A percentile compares a stretch with the other conserved stretches of the same genome.
These are phyloP conservation scores for Aegilops longissima DNA, from an alignment of 176 grass and related monocot genomes.

Conservation along the genomic window DNA sequence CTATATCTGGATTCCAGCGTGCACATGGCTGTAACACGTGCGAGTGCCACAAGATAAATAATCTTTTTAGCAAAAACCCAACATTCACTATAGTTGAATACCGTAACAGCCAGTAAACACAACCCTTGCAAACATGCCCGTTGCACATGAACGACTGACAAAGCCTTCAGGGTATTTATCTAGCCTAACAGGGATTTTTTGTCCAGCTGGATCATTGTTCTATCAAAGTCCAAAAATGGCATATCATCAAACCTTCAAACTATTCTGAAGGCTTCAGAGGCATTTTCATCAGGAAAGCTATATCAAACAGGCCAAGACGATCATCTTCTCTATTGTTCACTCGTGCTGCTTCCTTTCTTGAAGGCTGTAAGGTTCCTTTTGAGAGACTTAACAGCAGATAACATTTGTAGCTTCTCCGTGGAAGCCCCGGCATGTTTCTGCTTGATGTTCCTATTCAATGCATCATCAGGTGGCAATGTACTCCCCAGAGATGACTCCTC, in stretches of 20 bases:
- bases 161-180: neutral
- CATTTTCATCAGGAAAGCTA: neutral
- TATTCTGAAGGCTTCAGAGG: neutral
- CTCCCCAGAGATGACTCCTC: conserved; percentile 21
- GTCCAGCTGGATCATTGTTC: neutral
- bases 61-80: neutral
- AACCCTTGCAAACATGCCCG: neutral
- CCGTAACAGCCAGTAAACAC: neutral
- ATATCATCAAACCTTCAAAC: neutral
- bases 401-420: conserved; percentile 44
- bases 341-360: conserved; percentile 18
- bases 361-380: conserved; percentile 51
- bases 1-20: too few species aligned
- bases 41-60: too few species aligned
- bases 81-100: neutral
- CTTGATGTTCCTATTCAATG: neutral
- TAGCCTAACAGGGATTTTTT: neutral
- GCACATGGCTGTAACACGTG: too few species aligned
- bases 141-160: neutral
- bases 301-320: neutral
- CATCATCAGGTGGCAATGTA: conserved; percentile 29
- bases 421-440: neutral
- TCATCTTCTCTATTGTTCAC: neutral
- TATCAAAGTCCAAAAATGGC: conserved; percentile 1
- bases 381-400: conserved; percentile 48